Base-by-base conservation (phyloP, 2,329 filamentous ascomycete species). In the Sclerotinia minor region DNA sequence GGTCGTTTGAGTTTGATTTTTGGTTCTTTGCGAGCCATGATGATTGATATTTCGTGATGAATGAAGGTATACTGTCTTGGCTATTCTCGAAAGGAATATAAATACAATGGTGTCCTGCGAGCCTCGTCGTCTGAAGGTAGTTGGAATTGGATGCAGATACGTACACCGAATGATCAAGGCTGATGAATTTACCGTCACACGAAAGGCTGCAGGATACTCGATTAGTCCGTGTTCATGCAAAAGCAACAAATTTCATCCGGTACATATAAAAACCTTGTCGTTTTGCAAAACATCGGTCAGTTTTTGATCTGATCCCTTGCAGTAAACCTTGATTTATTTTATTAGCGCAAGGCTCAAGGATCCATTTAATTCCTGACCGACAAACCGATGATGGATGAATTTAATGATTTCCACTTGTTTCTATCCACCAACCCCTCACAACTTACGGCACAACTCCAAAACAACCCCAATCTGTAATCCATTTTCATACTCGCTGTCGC, bases 1-100 rank as follows among this genome's bases (percentile, higher is more conserved):
- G 91, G 90, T n/a, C 91, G 87, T 64, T 81, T 79, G 68, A 93
- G 83, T 72, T 87, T 86, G 77, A 91, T 84, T 68, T 83, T 74
- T 79, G 71, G 79, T 79, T 73, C 73, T 72, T 71, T 74, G 2
- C 59, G n/a, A 5, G 59, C 29, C 59, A 61, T 61, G 21, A 38
- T 50, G 45, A 19, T 2, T 21, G 29, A 35, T 38, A 11, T 50
- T 13, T 38, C 6, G 45, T 24, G 32, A 38, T 38, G 45, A 19
- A 17, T 38, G 7, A 19, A 24, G 5, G 21, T 21, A 50, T 38
- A 21, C 7, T 32, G 21, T 24, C 21, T 4, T 19, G 2, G 45
- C n/a, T 2, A 15, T 21, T 50, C 8, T 61, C n/a, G 9, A 38
- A 26, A 24, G 24, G 59, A 61, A 21, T 50, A 50, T 17, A 26